Evolutionary conservation across 768 basidiomycete species (phyloP), one percentile per base, ranked within the genome.

Genomic region (Lentinula boryana): DNA sequence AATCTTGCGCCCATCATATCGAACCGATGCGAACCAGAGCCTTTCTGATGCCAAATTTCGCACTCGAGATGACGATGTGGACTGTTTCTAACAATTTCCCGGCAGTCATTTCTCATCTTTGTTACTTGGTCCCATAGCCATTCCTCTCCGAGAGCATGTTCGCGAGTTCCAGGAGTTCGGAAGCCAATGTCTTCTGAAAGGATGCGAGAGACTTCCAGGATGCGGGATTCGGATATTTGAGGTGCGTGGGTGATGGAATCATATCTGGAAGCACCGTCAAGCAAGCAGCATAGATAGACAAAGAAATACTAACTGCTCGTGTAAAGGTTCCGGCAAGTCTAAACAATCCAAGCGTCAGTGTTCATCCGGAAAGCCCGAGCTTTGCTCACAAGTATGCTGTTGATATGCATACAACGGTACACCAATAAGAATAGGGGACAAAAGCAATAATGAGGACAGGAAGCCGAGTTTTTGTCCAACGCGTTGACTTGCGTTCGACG

Each of bases 151-250:
- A 84, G 70, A 0, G 91, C 89, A 74, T 96, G 93, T 70, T 98
- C 94, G 35, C 80, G 79, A 0, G 95, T 94, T 1, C 96, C 96
- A 9, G 96, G 91, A 0, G 91, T 97, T 52, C 96, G 80, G 73
- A 86, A 98, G 1, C 95, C 95, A 50, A 95, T 93, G 5, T 84
- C 86, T 68, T 95, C 93, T 0, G 93, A 92, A 6, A 93, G 81
- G 61, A 86, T 72, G 64, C 81, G 84, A 3, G 86, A 82, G 50
- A 85, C 75, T 5, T 75, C 78, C 2, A 91, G 80, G 56, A 93
- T 88, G 13, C 80, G 82, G 0, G 80, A 68, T 70, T 92, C 90
- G 0, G 89, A 90, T 27, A 91, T 82, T 66, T 89, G 87, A 4
- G 89, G 87, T 3, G 84, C 71, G 36, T 76, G 73, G 0, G 86